Evolutionary conservation across 345 rosid species (phyloP).

Genomic region (Bruguiera gymnorhiza): DNA sequence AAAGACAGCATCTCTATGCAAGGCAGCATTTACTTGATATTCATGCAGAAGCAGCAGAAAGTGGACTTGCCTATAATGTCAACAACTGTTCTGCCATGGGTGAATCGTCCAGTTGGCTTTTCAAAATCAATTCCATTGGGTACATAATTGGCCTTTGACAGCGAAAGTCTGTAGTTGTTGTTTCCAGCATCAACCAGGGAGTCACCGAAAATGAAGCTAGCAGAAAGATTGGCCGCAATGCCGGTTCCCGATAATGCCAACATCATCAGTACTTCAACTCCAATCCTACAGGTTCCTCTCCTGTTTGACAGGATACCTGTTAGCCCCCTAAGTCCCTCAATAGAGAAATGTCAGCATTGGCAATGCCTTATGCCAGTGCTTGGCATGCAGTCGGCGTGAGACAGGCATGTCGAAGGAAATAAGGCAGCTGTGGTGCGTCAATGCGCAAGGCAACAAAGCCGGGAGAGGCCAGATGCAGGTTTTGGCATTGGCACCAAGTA

Average conservation of each 20-base stretch:
- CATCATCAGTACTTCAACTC: constrained; percentile 1
- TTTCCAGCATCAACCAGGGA: constrained; percentile 78
- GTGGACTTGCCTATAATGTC: constrained; percentile 56
- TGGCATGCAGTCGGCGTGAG: no score
- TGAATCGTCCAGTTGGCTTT: constrained; percentile 68
- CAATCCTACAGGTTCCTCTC: neutral
- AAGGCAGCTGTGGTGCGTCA: no score
- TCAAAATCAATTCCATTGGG: constrained; percentile 83
- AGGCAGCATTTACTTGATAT: no score
- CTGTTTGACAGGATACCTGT: neutral
- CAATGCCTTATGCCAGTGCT: no score
- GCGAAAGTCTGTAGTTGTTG: constrained; percentile 60
- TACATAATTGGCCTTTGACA: constrained; percentile 55
- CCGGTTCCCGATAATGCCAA: constrained; percentile 16
- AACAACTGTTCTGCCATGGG: constrained; percentile 69
- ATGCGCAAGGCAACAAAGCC: no score
- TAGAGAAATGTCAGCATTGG: no score
- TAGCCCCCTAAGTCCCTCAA: no score
- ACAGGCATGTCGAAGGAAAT: no score
- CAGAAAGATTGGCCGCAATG: constrained; percentile 30
- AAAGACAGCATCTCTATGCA: neutral
- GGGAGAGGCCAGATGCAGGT: no score
- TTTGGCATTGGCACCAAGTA: no score
- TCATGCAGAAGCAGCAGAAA: neutral
- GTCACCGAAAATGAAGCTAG: constrained; percentile 69